Evolutionary conservation across 2,329 filamentous ascomycete genomes (phyloP), one percentile per base, ranked within the genome.

Genomic region (Keithomyces neogunnii): DNA sequence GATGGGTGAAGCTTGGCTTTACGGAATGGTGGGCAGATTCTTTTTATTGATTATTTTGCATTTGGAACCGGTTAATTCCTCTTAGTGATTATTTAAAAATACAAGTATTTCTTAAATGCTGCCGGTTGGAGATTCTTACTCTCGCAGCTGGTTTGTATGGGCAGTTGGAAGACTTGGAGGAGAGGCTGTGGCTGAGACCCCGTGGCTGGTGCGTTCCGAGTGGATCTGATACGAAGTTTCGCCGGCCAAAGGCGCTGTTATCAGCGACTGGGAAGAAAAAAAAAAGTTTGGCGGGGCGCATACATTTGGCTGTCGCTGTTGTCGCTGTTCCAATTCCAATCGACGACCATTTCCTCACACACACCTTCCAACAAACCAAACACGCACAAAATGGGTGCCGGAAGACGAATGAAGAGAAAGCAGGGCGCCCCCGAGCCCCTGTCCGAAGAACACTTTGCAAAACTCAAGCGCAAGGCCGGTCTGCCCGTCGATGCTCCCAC

Each of bases 391-490:
- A 96, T 96, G 91, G 91, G 89, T 75, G 81, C 84, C 56, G 88
- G 90, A 68, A 87, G 90, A 67, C 89, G 91, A 63, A 95, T 96
- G 85, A 54, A 54, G 48, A 88, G 91, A 70, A 96, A 96, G 73
- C 93, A 97, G 80, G 92, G 90, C 51, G 78, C 86, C 57, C 93
- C 93, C 50, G 81, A 86, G 63, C 78, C 86, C 57, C 79, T 96
- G 58, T 89, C 93, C 58, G 89, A 96, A 65, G 81, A 83, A 58
- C 82, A 87, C 63, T 84, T 86, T 62, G 84, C 84, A 48, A 89
- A 85, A 64, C 69, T 85, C 55, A 96, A 97, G 80, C 82, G 91
- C 67, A 97, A 97, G 76, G 82, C 82, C 54, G 82, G 80, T 55
- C 76, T 88, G 60, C 82, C 82, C 40, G 84, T 83, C 57, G 48